Evolutionary conservation across 805 yeast genomes (phyloP).

Genomic region (Yarrowia osloensis): DNA sequence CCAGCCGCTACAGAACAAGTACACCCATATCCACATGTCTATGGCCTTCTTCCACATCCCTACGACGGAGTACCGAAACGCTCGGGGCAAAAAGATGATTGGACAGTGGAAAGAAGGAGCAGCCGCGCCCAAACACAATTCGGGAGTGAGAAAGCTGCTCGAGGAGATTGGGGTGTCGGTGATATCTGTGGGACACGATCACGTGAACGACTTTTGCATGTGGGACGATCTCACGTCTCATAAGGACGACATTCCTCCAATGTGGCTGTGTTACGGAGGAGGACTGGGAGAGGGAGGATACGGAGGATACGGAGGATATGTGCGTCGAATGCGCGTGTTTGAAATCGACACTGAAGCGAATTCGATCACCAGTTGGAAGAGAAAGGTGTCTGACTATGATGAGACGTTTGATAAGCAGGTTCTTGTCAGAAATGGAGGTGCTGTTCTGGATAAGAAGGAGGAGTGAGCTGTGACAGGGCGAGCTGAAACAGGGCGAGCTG

Average conservation of each 20-base stretch:
- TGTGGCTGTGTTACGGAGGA: slow-evolving; percentile 95
- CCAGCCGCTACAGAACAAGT: slow-evolving; percentile 41
- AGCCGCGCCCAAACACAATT: slow-evolving; percentile 73
- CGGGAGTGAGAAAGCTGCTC: slow-evolving; percentile 63
- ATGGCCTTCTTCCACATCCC: slow-evolving; percentile 97
- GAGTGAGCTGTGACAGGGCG: too few species aligned
- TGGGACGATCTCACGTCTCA: slow-evolving; percentile 44
- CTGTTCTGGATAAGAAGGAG: slow-evolving; percentile 31
- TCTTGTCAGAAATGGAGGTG: slow-evolving; percentile 51
- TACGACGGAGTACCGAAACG: slow-evolving; percentile 72
- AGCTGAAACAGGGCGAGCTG: too few species aligned
- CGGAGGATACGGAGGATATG: slow-evolving; percentile 86
- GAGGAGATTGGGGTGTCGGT: slow-evolving; percentile 70
- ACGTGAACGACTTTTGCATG: slow-evolving; percentile 88
- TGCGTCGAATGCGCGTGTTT: slow-evolving; percentile 75
- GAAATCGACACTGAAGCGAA: slow-evolving; percentile 59
- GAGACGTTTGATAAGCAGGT: slow-evolving; percentile 53
- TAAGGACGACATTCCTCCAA: slow-evolving; percentile 36
- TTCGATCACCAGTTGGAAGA: slow-evolving; percentile 68
- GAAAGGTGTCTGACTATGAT: slow-evolving; percentile 59
- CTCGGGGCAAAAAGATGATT: slow-evolving; percentile 45
- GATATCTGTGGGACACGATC: slow-evolving; percentile 90
- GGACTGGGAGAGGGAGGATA: slow-evolving; percentile 95
- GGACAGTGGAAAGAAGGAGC: slow-evolving; percentile 73
- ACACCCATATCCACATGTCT: slow-evolving; percentile 54